Percentiles rank a stretch among this genome's conserved stretches.
phyloP scores from a whole-genome alignment of 768 basidiomycete species.

The Filobasidium wieringae region DNA sequence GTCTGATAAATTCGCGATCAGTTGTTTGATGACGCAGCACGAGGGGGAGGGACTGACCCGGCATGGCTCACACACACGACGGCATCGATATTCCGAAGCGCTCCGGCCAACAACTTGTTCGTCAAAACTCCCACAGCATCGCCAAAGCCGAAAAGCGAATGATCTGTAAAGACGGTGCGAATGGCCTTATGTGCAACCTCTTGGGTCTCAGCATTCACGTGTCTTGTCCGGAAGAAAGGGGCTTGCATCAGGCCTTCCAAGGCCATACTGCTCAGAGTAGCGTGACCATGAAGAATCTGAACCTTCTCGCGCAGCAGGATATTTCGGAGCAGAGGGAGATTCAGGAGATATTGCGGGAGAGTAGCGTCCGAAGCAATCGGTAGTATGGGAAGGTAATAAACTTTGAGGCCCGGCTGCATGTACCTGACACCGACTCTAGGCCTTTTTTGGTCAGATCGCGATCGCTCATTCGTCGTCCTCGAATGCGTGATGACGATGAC shows the following conservation, averaged over 20 bases:
- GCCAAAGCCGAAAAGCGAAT: constrained; percentile 90
- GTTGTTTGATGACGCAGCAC: neutral
- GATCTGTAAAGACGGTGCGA: constrained; percentile 90
- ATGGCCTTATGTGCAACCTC: constrained; percentile 36
- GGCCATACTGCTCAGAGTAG: constrained; percentile 73
- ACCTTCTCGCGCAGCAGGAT: constrained; percentile 79
- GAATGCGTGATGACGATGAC: constrained; percentile 92
- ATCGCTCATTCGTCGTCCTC: constrained; percentile 55
- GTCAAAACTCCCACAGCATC: constrained; percentile 95
- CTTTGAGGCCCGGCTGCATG: constrained; percentile 57
- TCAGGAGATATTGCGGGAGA: constrained; percentile 83
- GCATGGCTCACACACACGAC: constrained; percentile 96
- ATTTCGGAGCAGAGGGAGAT: constrained; percentile 78
- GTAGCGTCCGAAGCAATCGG: constrained; percentile 84
- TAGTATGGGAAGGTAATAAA: constrained; percentile 79
- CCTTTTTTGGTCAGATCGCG: neutral
- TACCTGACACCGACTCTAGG: constrained; percentile 73
- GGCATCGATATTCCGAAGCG: constrained; percentile 79
- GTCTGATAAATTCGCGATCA: constrained; percentile 44
- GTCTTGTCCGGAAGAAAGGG: constrained; percentile 54
- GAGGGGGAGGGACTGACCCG: constrained; percentile 60
- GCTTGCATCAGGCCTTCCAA: constrained; percentile 88
- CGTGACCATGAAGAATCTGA: constrained; percentile 81
- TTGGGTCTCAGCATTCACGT: neutral
- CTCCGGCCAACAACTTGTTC: constrained; percentile 82